Conservation (phyloP, 1,139 yeast species). For the Scheffersomyces cryptocercus region DNA sequence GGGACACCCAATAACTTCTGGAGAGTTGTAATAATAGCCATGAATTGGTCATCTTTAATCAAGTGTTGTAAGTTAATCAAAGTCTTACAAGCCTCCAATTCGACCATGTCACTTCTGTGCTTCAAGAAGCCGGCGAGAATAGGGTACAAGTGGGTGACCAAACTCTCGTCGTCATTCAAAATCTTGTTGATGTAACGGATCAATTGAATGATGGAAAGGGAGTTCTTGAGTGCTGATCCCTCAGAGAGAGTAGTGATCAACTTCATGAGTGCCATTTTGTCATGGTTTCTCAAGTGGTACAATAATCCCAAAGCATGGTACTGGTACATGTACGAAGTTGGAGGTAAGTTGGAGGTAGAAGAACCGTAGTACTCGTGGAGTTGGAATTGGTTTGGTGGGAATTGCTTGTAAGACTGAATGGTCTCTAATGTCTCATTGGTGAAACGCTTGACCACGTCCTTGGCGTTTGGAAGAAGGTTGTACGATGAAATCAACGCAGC, state of each 20-base stretch:
- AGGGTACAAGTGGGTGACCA: constrained; percentile 58
- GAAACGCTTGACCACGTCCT: constrained; percentile 91
- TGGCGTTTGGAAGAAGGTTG: constrained; percentile 85
- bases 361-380: constrained; percentile 56
- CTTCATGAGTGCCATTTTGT: constrained; percentile 91
- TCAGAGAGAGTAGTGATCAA: constrained; percentile 79
- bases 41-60: constrained; percentile 62
- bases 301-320: constrained; percentile 93
- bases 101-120: constrained; percentile 88
- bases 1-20: constrained; percentile 85
- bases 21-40: constrained; percentile 66
- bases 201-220: constrained; percentile 80
- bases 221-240: constrained; percentile 62
- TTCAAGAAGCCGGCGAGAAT: constrained; percentile 70
- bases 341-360: constrained; percentile 53
- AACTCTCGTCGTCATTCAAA: constrained; percentile 58
- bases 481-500: constrained; percentile 93
- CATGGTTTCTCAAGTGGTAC: constrained; percentile 86
- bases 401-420: constrained; percentile 65
- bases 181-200: constrained; percentile 80
- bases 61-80: constrained; percentile 62
- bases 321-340: constrained; percentile 81
- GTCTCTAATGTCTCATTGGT: constrained; percentile 93
- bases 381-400: constrained; percentile 59
- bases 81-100: constrained; percentile 89